phyloP scores from a whole-genome alignment of 257 asterid genomes.

The Solanum lignicaule region DNA sequence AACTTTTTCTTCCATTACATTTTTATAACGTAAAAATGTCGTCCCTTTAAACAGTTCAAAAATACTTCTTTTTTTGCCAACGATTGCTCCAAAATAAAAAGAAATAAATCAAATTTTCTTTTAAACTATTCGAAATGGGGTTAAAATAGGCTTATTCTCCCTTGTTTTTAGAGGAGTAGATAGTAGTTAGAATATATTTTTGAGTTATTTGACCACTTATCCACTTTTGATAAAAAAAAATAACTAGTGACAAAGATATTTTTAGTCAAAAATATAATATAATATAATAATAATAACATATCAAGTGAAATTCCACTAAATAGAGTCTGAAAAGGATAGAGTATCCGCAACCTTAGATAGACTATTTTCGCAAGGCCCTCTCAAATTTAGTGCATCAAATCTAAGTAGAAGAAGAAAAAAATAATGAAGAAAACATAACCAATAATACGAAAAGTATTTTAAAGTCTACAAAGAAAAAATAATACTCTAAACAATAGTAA shows the following conservation, averaged over 20 bases:
- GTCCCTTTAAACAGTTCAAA: background rate
- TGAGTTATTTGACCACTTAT: too few species aligned
- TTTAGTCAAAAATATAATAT: too few species aligned
- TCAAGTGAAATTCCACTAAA: too few species aligned
- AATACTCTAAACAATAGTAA: too few species aligned
- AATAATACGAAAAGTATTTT: too few species aligned
- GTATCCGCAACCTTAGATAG: background rate
- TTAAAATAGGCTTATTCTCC: background rate
- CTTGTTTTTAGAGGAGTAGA: background rate
- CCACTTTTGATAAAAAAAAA: background rate
- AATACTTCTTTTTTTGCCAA: background rate
- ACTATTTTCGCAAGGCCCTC: too few species aligned
- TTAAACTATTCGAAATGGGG: background rate
- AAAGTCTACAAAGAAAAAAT: too few species aligned
- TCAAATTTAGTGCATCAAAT: background rate
- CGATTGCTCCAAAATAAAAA: background rate
- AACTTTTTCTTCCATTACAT: background rate
- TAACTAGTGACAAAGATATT: background rate
- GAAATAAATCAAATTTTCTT: background rate
- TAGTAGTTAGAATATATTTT: too few species aligned
- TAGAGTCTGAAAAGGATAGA: fast-evolving
- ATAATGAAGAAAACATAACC: too few species aligned
- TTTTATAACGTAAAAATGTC: background rate
- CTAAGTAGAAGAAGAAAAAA: too few species aligned
- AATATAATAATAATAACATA: too few species aligned